These are phyloP conservation scores for Glonium stellatum DNA, from an alignment of 495 filamentous ascomycete genomes.

Conservation along the genomic window DNA sequence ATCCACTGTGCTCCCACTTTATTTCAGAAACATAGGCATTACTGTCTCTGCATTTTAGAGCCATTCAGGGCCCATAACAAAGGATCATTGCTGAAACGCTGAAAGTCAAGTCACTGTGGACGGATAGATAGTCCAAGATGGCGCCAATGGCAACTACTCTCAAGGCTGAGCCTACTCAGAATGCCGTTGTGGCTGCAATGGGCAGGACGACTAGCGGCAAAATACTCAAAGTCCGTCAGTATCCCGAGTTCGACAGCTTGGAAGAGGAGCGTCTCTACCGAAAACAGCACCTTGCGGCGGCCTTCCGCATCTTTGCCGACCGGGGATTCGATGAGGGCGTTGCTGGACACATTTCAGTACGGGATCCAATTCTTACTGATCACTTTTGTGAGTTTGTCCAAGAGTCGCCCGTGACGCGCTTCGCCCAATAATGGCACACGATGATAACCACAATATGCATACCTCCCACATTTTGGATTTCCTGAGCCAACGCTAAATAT, in stretches of 20 bases:
- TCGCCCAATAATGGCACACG: not conserved
- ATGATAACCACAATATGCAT: not conserved
- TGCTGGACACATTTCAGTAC: constrained; percentile 55
- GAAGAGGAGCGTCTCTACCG: constrained; percentile 59
- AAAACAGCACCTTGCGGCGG: constrained; percentile 65
- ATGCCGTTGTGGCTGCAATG: constrained; percentile 28
- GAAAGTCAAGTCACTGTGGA: too few species aligned
- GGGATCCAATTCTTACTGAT: constrained; percentile 44
- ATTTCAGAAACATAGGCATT: too few species aligned
- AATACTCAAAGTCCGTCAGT: constrained; percentile 30
- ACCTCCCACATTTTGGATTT: not conserved
- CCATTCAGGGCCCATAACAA: too few species aligned
- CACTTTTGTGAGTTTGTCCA: constrained; percentile 37
- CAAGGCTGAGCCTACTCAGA: constrained; percentile 3
- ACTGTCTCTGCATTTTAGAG: too few species aligned
- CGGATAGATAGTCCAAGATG: too few species aligned
- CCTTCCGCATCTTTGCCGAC: constrained; percentile 65
- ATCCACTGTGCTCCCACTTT: too few species aligned
- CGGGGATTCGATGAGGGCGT: constrained; percentile 65
- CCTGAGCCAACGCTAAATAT: not conserved
- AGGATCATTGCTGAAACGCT: too few species aligned
- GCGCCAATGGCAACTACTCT: too few species aligned
- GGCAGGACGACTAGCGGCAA: constrained; percentile 31
- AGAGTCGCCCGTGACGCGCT: not conserved
- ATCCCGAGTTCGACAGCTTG: constrained; percentile 51